Evolutionary conservation across 257 asterid species (phyloP), one percentile per base, ranked within the genome.

Genomic region (Solanum ossicruentum): DNA sequence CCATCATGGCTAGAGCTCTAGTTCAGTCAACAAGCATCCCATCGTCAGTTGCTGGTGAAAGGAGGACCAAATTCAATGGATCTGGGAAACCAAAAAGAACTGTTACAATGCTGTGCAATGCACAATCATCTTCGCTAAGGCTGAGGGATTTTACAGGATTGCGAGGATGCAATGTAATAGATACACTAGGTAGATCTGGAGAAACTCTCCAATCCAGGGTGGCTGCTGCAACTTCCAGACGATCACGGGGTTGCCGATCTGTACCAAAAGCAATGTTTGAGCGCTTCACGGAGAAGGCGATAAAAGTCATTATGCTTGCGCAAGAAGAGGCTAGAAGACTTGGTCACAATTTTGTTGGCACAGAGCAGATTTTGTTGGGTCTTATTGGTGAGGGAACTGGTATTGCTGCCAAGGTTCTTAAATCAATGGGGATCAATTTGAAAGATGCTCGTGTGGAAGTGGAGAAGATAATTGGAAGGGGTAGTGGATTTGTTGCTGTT

Each of bases 321-420:
- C 99, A 96, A 85, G 99, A 96, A 91, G 99, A 96, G 93, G 97
- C 99, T 36, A 93, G 99, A 79, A 86, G 99, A 60, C 97, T 96
- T 84, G 99, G 99, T 83, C 99, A 95, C 85, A 96, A 96, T 87
- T 93, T 93, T 80, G 99, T 96, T 26, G 99, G 99, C 67, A 96
- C 99, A 2, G 99, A 96, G 89, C 99, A 96, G 91, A 95, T 96
- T 84, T 86, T 96, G 86, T 86, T 96, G 83, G 99, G 99, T 60
- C 98, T 96, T 63, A 93, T 96, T 65, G 99, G 99, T 20, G 99
- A 96, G 91, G 99, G 99, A 82, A 96, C 99, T 55, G 99, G 99
- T 51, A 96, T 96, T 84, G 99, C 99, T 88, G 99, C 99, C 23
- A 96, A 96, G 93, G 99, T 96, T 78, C 95, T 96, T 49, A 96